Percentiles rank a stretch among this genome's conserved stretches.
These are phyloP conservation scores for Apiotrichum brassicae DNA, from an alignment of 1,284 basidiomycete species.

Conservation along the genomic window DNA sequence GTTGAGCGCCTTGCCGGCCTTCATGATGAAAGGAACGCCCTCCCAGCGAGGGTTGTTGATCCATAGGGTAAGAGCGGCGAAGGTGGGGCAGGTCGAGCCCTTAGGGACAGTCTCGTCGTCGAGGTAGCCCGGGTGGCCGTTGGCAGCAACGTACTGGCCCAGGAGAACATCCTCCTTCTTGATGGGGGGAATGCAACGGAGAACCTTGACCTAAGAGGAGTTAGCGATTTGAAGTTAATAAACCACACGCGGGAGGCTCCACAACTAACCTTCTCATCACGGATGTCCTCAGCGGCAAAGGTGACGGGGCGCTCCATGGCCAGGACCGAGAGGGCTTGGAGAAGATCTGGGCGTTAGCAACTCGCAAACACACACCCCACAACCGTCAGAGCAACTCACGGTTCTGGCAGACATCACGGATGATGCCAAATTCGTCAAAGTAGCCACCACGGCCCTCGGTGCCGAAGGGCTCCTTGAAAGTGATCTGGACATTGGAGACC, in stretches of 20 bases:
- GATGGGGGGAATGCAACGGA: constrained; percentile 80
- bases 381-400: constrained; percentile 56
- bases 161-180: constrained; percentile 70
- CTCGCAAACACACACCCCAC: not conserved
- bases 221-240: constrained; percentile 13
- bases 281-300: constrained; percentile 89
- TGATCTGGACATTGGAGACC: constrained; percentile 92
- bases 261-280: constrained; percentile 80
- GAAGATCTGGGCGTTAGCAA: constrained; percentile 58
- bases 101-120: constrained; percentile 91
- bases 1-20: constrained; percentile 93
- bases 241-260: constrained; percentile 26
- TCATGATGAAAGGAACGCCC: constrained; percentile 93
- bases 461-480: constrained; percentile 96
- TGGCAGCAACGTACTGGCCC: constrained; percentile 81
- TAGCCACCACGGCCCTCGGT: constrained; percentile 95
- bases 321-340: constrained; percentile 85
- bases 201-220: constrained; percentile 75
- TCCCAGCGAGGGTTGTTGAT: constrained; percentile 95
- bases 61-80: constrained; percentile 76
- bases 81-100: constrained; percentile 85
- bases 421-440: constrained; percentile 98
- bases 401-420: constrained; percentile 92
- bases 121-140: constrained; percentile 92
- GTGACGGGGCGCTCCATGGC: constrained; percentile 98